Evolutionary conservation across 176 grass and related monocot genomes (phyloP), one percentile per base, ranked within the genome.

Genomic region (Rhynchospora pubera): DNA sequence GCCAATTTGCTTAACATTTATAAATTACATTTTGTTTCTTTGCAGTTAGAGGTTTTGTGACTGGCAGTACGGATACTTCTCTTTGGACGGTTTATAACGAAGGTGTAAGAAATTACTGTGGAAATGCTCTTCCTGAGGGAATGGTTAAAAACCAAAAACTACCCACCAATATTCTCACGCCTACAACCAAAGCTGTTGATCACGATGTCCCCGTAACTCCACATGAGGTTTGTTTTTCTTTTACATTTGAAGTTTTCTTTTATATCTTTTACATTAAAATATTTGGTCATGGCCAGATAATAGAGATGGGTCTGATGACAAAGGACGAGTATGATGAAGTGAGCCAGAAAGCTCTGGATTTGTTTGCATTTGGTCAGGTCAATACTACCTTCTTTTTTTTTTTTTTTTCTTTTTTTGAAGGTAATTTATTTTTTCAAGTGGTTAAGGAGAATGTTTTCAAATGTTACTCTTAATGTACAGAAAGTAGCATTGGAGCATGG

Each of bases 11-110:
- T 16, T 12, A 63, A 68, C 74, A 60, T 3, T 85, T 71, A 50
- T 22, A 3, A 78, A 56, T 56, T 46, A 15, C 5, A 84, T 44
- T 70, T 74, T 11, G 9, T 65, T 80, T 77, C 28, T 80, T 88
- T 91, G 68, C 85, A 98, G 92, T 89, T 59, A 87, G 96, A 85
- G 90, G 92, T 77, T 98, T 87, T 93, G 87, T 95, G 52, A 94
- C 96, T 52, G 96, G 96, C 74, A 98, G 89, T 82, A 98, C 96
- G 22, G 96, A 95, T 85, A 98, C 96, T 80, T 98, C 96, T 44
- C 76, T 98, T 21, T 98, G 96, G 96, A 94, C 89, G 7, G 92
- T 95, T 66, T 95, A 98, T 93, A 89, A 62, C 74, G 90, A 99
- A 14, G 96, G 89, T 47, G 55, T 87, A 47, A 99, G 90, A 82